Conservation (phyloP, 2,329 filamentous ascomycete genomes). For the Aphanoascus verrucosus region DNA sequence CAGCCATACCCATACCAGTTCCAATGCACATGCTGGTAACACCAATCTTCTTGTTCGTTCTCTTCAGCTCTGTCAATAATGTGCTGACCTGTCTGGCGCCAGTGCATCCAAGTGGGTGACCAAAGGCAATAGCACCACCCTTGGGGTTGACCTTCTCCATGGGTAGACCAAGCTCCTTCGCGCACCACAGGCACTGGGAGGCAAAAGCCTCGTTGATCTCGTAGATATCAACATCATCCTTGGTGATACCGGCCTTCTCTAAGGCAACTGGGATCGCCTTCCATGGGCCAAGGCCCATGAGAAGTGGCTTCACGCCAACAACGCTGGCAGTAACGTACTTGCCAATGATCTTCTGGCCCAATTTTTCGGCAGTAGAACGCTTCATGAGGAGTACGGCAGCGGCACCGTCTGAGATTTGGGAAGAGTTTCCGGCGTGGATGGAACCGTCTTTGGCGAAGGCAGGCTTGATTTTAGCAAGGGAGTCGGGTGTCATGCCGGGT, state of each 20-base stretch:
- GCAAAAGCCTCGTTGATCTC: slow-evolving; percentile 99
- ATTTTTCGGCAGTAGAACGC: slow-evolving; percentile 75
- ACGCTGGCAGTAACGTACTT: slow-evolving; percentile 82
- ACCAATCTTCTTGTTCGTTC: slow-evolving; percentile 74
- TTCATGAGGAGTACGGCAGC: slow-evolving; percentile 94
- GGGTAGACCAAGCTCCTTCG: slow-evolving; percentile 74
- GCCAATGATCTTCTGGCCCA: slow-evolving; percentile 80
- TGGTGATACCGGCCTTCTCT: slow-evolving; percentile 71
- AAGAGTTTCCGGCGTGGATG: slow-evolving; percentile 94
- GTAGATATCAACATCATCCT: slow-evolving; percentile 88
- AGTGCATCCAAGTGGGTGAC: slow-evolving; percentile 89
- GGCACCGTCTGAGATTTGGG: slow-evolving; percentile 89
- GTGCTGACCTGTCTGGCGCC: slow-evolving; percentile 90
- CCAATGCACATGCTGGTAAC: slow-evolving; percentile 95
- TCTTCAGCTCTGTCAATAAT: slow-evolving; percentile 75
- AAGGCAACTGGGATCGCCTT: slow-evolving; percentile 90
- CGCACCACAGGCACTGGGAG: slow-evolving; percentile 86
- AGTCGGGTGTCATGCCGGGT: slow-evolving; percentile 73
- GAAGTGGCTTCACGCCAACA: slow-evolving; percentile 78
- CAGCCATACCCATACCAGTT: slow-evolving; percentile 96
- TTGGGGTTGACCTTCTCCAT: slow-evolving; percentile 90
- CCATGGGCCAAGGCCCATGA: slow-evolving; percentile 95
- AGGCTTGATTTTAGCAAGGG: slow-evolving; percentile 77
- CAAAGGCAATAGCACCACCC: slow-evolving; percentile 91
- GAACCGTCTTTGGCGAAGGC: slow-evolving; percentile 84